phyloP scores from a whole-genome alignment of 495 filamentous ascomycete genomes.

The Xylaria sp. region DNA sequence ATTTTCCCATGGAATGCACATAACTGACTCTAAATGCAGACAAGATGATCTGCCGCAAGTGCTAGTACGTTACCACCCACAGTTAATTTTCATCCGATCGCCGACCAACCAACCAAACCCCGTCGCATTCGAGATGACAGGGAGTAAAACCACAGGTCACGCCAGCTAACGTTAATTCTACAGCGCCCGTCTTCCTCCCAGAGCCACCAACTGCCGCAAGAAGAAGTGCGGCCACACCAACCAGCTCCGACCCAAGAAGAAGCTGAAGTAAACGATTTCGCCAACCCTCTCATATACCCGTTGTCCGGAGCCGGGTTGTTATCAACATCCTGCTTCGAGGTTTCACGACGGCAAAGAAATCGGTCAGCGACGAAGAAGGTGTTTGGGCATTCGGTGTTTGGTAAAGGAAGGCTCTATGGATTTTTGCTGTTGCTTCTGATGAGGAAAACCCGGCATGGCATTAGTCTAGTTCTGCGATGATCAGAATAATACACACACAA shows the following conservation, averaged over 20 bases:
- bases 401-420: conserved; percentile 24
- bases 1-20: background rate
- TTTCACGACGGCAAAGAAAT: conserved; percentile 7
- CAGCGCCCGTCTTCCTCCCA: conserved; percentile 87
- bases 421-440: conserved; percentile 26
- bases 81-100: background rate
- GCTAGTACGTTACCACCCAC: conserved; percentile 72
- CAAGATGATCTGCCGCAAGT: conserved; percentile 99
- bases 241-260: conserved; percentile 99
- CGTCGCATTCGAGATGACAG: background rate
- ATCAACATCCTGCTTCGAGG: conserved; percentile 15
- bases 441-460: conserved; percentile 19
- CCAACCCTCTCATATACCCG: conserved; percentile 20
- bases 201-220: conserved; percentile 99
- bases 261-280: conserved; percentile 84
- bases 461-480: conserved; percentile 26
- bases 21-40: conserved; percentile 42
- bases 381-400: conserved; percentile 27
- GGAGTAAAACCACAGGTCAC: background rate
- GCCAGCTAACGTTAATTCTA: conserved; percentile 48
- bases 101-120: background rate
- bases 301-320: background rate
- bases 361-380: conserved; percentile 6
- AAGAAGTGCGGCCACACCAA: conserved; percentile 99
- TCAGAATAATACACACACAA: conserved; percentile 25